Percentiles rank a stretch among this genome's conserved stretches.
Conservation (phyloP, 345 rosid genomes). For the Boechera retrofracta region DNA sequence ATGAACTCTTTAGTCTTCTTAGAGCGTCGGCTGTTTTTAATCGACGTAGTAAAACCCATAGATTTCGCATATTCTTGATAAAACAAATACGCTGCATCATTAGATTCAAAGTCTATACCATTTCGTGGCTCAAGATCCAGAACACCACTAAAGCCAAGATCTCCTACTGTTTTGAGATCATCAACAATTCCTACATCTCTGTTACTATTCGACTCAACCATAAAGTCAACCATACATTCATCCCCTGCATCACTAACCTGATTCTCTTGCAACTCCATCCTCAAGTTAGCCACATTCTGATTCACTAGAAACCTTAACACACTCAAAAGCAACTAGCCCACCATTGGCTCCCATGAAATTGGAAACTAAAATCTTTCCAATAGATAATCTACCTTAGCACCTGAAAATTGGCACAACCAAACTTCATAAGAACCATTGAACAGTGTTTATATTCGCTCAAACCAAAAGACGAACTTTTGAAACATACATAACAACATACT, state of each 20-base stretch:
- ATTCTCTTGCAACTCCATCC: conserved; percentile 51
- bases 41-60: conserved; percentile 71
- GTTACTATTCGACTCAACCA: conserved; percentile 34
- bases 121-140: conserved; percentile 51
- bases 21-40: conserved; percentile 71
- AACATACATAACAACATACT: conserved; percentile 20
- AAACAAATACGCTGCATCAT: conserved; percentile 63
- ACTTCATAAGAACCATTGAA: conserved; percentile 24
- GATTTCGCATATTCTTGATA: conserved; percentile 76
- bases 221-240: conserved; percentile 39
- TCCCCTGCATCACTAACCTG: conserved; percentile 49
- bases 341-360: conserved; percentile 33
- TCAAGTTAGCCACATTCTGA: conserved; percentile 55
- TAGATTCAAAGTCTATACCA: conserved; percentile 70
- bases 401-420: conserved; percentile 32
- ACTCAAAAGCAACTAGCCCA: conserved; percentile 30
- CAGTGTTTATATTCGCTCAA: too few relatives aligned
- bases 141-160: conserved; percentile 44
- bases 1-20: conserved; percentile 71
- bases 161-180: conserved; percentile 42
- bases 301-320: conserved; percentile 48
- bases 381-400: conserved; percentile 27
- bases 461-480: conserved; percentile 2
- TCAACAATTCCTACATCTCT: conserved; percentile 41
- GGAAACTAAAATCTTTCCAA: conserved; percentile 12